Base-by-base conservation (phyloP, 1,284 basidiomycete species). In the Sporisorium graminicola region DNA sequence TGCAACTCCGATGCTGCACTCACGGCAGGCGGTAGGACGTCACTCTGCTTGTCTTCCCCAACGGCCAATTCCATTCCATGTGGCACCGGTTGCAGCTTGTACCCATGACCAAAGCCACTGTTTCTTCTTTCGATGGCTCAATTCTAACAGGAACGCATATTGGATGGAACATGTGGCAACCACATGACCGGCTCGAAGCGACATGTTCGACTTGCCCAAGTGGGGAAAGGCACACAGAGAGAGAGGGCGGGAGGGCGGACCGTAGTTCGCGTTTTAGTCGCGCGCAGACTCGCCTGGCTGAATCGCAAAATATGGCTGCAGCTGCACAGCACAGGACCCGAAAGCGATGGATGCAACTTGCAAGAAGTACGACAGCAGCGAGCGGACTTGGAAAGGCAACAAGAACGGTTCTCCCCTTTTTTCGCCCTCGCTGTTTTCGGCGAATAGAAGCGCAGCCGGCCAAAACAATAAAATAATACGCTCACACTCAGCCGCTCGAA, bases 201-300 rank as follows among this genome's bases (percentile, higher is more conserved):
- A 47, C 14, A 16, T 31, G 14, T 8, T 50, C 1, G 33, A n/a
- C 18, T 42, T n/a, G 37, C 22, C 10, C n/a, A 14, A 40, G 18
- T 20, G 42, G 12, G 42, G 35, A 14, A 5, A 29, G 8, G 8
- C 27, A 18, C n/a, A 18, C 37, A 18, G 37, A 40, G 37, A 40
- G 37, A 40, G 37, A 14, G 13, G 35, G 35, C 3, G 35, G 35
- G 35, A 35, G 37, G 16, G n/a, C 9, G 20, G 31, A 31, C 16
- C 6, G 33, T n/a, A 20, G 12, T 51, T n/a, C n/a, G n/a, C n/a
- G n/a, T n/a, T n/a, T 54, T 55, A 9, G 42, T 31, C 47, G 58
- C 58, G 58, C 65, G 47, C 58, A 61, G 13, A 33, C 65, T 66
- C 58, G 65, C 58, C 56, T 60, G 9, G 50, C 49, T n/a, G n/a